Conservation (phyloP, 2,329 filamentous ascomycete genomes). For the Emmonsiellopsis sp. region DNA sequence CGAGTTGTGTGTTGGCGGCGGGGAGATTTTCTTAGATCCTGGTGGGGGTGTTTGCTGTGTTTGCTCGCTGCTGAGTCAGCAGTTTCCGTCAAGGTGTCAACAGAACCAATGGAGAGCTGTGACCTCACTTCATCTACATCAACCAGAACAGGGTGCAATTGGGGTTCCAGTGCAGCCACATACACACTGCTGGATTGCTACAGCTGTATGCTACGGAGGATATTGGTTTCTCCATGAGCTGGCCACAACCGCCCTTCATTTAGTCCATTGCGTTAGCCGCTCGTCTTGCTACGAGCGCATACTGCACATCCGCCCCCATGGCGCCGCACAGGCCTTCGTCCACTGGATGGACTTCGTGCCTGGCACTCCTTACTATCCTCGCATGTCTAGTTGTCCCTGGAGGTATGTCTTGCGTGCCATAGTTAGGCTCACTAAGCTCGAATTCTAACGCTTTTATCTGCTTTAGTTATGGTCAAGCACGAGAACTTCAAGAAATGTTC, state of each 20-base stretch:
- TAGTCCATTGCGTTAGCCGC: background rate
- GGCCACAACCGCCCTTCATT: background rate
- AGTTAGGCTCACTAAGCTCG: background rate
- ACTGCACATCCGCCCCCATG: constrained; percentile 5
- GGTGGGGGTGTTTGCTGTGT: background rate
- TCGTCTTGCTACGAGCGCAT: background rate
- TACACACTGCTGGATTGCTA: background rate
- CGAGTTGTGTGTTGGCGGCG: constrained; percentile 1
- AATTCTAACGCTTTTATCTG: background rate
- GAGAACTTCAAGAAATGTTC: constrained; percentile 95
- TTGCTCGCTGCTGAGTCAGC: background rate
- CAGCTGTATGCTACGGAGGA: background rate
- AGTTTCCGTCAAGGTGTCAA: constrained; percentile 16
- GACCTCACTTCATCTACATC: background rate
- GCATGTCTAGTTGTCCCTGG: constrained; percentile 54
- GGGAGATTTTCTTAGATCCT: background rate
- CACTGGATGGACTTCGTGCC: constrained; percentile 55
- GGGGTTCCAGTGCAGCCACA: background rate
- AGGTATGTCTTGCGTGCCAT: constrained; percentile 41
- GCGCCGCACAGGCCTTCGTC: constrained; percentile 36
- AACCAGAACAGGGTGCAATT: background rate
- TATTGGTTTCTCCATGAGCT: background rate
- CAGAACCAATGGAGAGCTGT: constrained; percentile 20
- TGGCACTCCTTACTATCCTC: constrained; percentile 52
- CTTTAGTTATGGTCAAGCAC: constrained; percentile 74